These are phyloP conservation scores for Populus trichocarpa DNA, from an alignment of 441 rosid genomes.

Conservation along the genomic window DNA sequence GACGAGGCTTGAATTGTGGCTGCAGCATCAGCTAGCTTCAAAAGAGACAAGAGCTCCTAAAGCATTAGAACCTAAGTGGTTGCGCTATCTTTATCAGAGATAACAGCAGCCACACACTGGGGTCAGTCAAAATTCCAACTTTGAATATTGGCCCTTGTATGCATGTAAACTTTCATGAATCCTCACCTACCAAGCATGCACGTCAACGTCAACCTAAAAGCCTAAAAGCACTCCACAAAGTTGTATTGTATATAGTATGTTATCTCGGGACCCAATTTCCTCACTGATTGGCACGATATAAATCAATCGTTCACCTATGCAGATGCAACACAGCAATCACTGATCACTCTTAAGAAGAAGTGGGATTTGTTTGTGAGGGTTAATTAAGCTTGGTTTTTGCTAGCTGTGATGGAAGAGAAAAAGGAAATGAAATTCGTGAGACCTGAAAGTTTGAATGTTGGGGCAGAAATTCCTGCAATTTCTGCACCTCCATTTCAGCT, in stretches of 20 bases:
- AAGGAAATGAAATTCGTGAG: conserved; percentile 16
- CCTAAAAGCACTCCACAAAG: background rate
- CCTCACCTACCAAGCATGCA: conserved; percentile 8
- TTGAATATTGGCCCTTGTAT: background rate
- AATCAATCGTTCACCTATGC: background rate
- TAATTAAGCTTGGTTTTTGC: background rate
- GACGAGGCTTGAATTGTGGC: background rate
- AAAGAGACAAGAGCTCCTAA: background rate
- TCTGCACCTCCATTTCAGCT: conserved; percentile 39
- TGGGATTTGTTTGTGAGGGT: background rate
- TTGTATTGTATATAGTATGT: background rate
- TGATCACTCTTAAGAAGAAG: background rate
- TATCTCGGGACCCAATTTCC: background rate
- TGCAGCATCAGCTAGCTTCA: background rate
- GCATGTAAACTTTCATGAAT: background rate
- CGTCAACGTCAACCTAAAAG: background rate
- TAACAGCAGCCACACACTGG: background rate
- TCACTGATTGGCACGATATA: background rate
- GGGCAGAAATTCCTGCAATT: conserved; percentile 4
- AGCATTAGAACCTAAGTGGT: background rate
- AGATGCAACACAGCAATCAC: background rate
- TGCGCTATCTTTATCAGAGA: background rate
- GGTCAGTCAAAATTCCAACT: background rate
- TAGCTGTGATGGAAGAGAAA: conserved; percentile 8
- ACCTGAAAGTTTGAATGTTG: conserved; percentile 1